Evolutionary conservation across 305 asterid genomes (phyloP).

Genomic region (Ajuga reptans): DNA sequence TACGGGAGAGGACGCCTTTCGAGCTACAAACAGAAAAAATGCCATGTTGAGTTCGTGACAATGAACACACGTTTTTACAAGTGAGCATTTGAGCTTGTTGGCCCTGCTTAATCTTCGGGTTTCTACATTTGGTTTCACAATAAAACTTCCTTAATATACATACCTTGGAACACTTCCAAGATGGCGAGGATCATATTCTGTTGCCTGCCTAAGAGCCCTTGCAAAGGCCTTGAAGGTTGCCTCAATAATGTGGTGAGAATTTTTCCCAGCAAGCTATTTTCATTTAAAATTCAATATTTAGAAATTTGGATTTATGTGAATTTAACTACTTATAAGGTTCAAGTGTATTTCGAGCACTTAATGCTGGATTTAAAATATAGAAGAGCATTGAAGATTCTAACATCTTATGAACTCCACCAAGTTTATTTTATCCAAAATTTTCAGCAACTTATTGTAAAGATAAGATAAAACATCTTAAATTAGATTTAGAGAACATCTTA

Average conservation of each 20-base stretch:
- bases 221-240: slow-evolving; percentile 98
- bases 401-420: too few relatives aligned
- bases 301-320: neutral
- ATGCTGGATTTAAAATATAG: neutral
- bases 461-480: too few relatives aligned
- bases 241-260: slow-evolving; percentile 94
- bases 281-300: slow-evolving; percentile 20
- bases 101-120: neutral
- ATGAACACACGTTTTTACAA: neutral
- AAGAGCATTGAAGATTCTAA: neutral
- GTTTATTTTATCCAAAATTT: too few relatives aligned
- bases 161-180: slow-evolving; percentile 77
- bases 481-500: too few relatives aligned
- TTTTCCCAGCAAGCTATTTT: slow-evolving; percentile 72
- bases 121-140: neutral
- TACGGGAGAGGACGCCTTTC: slow-evolving; percentile 66
- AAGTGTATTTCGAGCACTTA: neutral
- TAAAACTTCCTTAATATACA: neutral
- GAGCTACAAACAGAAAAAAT: slow-evolving; percentile 50
- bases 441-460: too few relatives aligned
- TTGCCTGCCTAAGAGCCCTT: slow-evolving; percentile 95
- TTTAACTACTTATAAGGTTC: neutral
- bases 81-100: neutral
- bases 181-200: slow-evolving; percentile 75
- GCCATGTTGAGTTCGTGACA: neutral